These are phyloP conservation scores for Cryptococcus amylolentus DNA, from an alignment of 1,284 basidiomycete species.

Conservation along the genomic window DNA sequence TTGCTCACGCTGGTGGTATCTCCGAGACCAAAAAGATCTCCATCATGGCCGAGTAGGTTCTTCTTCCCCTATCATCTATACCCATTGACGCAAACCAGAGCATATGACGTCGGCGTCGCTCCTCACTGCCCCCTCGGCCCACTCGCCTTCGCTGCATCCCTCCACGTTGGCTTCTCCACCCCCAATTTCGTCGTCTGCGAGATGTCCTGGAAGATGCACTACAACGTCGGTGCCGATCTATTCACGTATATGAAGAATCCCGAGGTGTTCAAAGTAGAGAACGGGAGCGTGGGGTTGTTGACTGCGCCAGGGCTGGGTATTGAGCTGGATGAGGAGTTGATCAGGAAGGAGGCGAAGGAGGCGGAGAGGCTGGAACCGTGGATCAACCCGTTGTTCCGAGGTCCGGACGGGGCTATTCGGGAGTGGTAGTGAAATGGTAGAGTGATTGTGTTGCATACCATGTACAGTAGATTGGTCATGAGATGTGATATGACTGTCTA, in stretches of 20 bases:
- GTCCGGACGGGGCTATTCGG: constrained; percentile 55
- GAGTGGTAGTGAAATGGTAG: constrained; percentile 54
- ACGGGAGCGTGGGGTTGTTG: constrained; percentile 60
- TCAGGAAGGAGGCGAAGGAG: constrained; percentile 55
- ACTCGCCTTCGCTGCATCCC: constrained; percentile 64
- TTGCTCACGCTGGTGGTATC: constrained; percentile 60
- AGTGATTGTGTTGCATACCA: neutral
- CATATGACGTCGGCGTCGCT: constrained; percentile 51
- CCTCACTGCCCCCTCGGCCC: constrained; percentile 57
- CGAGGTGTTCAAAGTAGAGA: constrained; percentile 60
- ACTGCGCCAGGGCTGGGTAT: constrained; percentile 66
- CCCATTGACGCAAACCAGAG: constrained; percentile 14
- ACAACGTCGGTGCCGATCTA: constrained; percentile 65
- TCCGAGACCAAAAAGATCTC: constrained; percentile 68
- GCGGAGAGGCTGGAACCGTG: constrained; percentile 49
- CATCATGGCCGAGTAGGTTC: constrained; percentile 58
- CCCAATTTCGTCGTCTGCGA: constrained; percentile 52
- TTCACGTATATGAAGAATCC: constrained; percentile 59
- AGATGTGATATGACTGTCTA: neutral
- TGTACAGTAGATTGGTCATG: neutral
- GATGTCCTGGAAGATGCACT: constrained; percentile 60
- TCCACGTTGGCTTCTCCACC: constrained; percentile 49
- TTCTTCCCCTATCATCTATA: neutral
- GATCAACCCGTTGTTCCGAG: constrained; percentile 64
- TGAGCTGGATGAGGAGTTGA: constrained; percentile 63